Conservation (phyloP, 352 stramenopile genomes). For the Phytophthora hibernalis region DNA sequence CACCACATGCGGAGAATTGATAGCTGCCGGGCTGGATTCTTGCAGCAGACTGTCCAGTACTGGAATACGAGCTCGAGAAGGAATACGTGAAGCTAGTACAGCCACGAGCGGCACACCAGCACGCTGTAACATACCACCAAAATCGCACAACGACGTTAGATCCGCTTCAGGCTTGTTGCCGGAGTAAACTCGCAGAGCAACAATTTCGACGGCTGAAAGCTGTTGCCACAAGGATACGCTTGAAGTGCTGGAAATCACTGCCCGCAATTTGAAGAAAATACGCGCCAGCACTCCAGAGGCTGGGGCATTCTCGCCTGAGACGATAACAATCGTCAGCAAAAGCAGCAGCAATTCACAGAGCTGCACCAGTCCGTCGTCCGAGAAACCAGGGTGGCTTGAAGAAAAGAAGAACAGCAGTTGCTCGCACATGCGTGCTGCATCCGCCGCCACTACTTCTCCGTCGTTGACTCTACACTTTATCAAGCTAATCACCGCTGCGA, state of each 20-base stretch:
- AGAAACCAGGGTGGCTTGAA: neutral
- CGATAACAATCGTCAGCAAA: slow-evolving; percentile 44
- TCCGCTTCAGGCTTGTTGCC: slow-evolving; percentile 19
- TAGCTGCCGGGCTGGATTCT: slow-evolving; percentile 3
- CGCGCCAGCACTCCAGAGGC: slow-evolving; percentile 26
- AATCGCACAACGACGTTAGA: slow-evolving; percentile 26
- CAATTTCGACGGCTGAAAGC: slow-evolving; percentile 47
- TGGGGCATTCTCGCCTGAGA: slow-evolving; percentile 3
- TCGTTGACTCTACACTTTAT: slow-evolving; percentile 21
- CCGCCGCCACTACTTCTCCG: slow-evolving; percentile 14
- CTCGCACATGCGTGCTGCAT: slow-evolving; percentile 52
- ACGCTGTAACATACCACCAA: slow-evolving; percentile 31
- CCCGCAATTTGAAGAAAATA: slow-evolving; percentile 51
- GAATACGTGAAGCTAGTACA: slow-evolving; percentile 28
- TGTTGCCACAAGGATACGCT: slow-evolving; percentile 25
- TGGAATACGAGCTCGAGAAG: slow-evolving; percentile 8
- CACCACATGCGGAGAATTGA: slow-evolving; percentile 34
- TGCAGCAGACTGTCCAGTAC: slow-evolving; percentile 36
- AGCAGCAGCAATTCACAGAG: slow-evolving; percentile 51
- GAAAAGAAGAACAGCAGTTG: slow-evolving; percentile 58
- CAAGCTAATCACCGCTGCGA: slow-evolving; percentile 19
- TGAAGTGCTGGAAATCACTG: slow-evolving; percentile 17
- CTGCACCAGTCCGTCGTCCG: slow-evolving; percentile 2
- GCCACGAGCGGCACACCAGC: slow-evolving; percentile 37
- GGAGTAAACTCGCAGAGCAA: slow-evolving; percentile 32